Evolutionary conservation across 805 yeast genomes (phyloP).

Genomic region (Nakazawaea ambrosiae): DNA sequence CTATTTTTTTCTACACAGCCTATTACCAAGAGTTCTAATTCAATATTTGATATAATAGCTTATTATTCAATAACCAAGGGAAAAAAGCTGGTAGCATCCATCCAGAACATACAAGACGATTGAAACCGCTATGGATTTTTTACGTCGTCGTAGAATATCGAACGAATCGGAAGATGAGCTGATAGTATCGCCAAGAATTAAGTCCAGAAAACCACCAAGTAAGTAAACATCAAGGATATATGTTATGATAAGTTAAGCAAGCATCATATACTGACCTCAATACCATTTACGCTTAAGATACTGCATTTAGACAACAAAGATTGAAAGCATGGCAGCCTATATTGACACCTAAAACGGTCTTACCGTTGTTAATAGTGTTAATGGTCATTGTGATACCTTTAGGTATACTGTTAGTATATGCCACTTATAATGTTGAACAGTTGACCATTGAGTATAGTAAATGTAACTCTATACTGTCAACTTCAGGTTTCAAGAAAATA

Average conservation of each 20-base stretch:
- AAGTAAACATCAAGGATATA: slow-evolving; percentile 9
- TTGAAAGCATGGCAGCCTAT: slow-evolving; percentile 74
- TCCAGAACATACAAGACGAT: no score
- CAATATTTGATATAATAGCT: no score
- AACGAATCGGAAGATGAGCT: slow-evolving; percentile 5
- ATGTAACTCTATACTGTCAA: slow-evolving; percentile 47
- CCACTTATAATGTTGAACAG: slow-evolving; percentile 76
- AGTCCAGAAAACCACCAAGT: slow-evolving; percentile 49
- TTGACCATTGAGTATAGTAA: slow-evolving; percentile 67
- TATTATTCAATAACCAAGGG: no score
- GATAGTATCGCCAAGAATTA: slow-evolving; percentile 15
- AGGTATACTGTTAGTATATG: slow-evolving; percentile 76
- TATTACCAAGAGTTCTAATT: no score
- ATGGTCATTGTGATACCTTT: slow-evolving; percentile 84
- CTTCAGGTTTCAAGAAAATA: slow-evolving; percentile 35
- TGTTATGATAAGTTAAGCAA: slow-evolving; percentile 28
- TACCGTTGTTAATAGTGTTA: slow-evolving; percentile 70
- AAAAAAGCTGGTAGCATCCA: no score
- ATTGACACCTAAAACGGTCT: slow-evolving; percentile 82
- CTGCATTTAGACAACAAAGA: slow-evolving; percentile 73
- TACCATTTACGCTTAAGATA: no score
- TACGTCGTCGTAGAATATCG: slow-evolving; percentile 7
- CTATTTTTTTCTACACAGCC: no score
- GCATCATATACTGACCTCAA: slow-evolving; percentile 17
- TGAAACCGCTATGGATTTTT: slow-evolving; percentile 14